A percentile compares a stretch with the other conserved stretches of the same genome.
phyloP scores from a whole-genome alignment of 1,139 yeast species.

The Geotrichum reessii region DNA sequence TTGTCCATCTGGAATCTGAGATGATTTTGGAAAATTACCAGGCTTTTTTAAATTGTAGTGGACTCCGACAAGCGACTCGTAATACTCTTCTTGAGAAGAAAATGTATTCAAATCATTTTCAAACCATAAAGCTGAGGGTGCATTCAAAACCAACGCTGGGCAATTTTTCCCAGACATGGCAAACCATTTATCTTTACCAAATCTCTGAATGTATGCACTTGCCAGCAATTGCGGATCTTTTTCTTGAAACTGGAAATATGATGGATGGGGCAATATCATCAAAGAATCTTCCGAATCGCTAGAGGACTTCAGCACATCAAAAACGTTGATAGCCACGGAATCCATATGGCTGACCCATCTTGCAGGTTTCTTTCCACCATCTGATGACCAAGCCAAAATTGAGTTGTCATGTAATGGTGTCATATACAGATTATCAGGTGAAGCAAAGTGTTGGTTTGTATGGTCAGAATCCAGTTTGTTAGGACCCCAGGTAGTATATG shows the following conservation, averaged over 20 bases:
- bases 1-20: neutral
- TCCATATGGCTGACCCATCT: conserved; percentile 67
- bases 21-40: neutral
- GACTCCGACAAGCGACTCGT: conserved; percentile 27
- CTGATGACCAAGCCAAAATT: conserved; percentile 51
- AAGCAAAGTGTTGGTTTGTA: conserved; percentile 37
- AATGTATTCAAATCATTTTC: conserved; percentile 2
- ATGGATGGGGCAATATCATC: conserved; percentile 39
- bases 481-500: conserved; percentile 90
- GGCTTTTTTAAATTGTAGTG: conserved; percentile 28
- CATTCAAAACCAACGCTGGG: conserved; percentile 75
- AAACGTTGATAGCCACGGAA: conserved; percentile 62
- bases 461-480: conserved; percentile 76
- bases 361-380: conserved; percentile 56
- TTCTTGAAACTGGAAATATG: conserved; percentile 21
- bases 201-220: conserved; percentile 60
- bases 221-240: conserved; percentile 23
- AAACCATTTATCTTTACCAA: conserved; percentile 70
- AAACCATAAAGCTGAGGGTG: conserved; percentile 48
- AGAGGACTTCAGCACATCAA: conserved; percentile 51
- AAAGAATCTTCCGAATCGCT: conserved; percentile 21
- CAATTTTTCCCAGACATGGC: conserved; percentile 74
- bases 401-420: conserved; percentile 70
- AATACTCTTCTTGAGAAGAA: conserved; percentile 25
- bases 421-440: conserved; percentile 65